Evolutionary conservation across 768 basidiomycete genomes (phyloP).

Genomic region (Amanita rimosa): DNA sequence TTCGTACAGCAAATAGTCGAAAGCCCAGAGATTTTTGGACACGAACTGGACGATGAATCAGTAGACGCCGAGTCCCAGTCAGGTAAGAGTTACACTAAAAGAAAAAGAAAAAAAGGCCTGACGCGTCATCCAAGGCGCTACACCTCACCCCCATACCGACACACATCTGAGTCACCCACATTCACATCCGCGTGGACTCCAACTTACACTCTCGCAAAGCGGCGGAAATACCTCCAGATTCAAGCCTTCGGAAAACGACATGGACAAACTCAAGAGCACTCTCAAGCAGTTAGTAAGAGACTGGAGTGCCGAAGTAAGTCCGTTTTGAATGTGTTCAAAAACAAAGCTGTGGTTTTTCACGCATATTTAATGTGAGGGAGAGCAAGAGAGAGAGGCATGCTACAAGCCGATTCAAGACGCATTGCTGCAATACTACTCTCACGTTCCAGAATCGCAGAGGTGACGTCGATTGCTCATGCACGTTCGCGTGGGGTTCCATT

Average conservation of each 20-base stretch:
- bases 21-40: constrained; percentile 74
- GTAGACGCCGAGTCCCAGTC: constrained; percentile 5
- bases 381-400: constrained; percentile 61
- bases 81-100: not conserved
- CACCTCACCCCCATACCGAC: constrained; percentile 12
- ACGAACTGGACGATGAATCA: constrained; percentile 24
- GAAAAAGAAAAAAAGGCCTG: too few species aligned
- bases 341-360: not conserved
- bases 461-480: constrained; percentile 9
- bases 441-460: constrained; percentile 48
- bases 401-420: constrained; percentile 80
- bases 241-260: constrained; percentile 59
- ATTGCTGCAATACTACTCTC: constrained; percentile 49
- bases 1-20: constrained; percentile 69
- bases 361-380: constrained; percentile 37
- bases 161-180: constrained; percentile 19
- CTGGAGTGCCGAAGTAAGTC: constrained; percentile 72
- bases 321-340: not conserved
- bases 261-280: constrained; percentile 88
- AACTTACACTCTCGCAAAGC: constrained; percentile 21
- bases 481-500: not conserved
- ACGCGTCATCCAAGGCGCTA: not conserved
- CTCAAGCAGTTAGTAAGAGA: constrained; percentile 90
- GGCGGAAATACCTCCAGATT: constrained; percentile 18
- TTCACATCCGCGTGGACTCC: constrained; percentile 13